Evolutionary conservation across 495 filamentous ascomycete genomes (phyloP), one percentile per base, ranked within the genome.

Genomic region (Thermochaetoides thermophila): DNA sequence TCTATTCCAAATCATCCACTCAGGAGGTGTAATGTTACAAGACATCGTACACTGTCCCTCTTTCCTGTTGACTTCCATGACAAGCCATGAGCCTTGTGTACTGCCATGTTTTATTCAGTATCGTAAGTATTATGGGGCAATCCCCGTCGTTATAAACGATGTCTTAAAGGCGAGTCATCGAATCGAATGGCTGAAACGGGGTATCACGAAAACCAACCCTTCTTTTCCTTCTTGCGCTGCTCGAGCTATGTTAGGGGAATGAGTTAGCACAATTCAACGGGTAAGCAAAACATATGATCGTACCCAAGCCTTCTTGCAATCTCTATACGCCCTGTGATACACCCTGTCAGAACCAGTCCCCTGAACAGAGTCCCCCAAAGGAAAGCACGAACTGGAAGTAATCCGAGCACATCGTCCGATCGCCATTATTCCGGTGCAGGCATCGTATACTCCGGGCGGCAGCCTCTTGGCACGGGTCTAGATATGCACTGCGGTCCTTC

Each of bases 281-380:
- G 36, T 34, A 14, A 17, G 5, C 13, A 23, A 16, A 16, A 8
- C 35, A 3, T 5, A 10, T 7, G 1, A 2, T 17, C 78, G 55
- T 69, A 87, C 83, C 84, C 84, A 94, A 61, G 77, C 65, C 61
- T 86, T 85, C 55, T 94, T 94, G 57, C 85, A 94, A 42, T 91
- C 84, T 40, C 84, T 73, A 56, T 94, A 94, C 35, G 85, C 84
- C 56, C 84, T 93, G 33, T 18, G 27, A 22, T 10, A 27, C 24
- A 18, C 27, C 27, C 17, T 39, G 37, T 56, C 39, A 55, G 48
- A n/a, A n/a, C n/a, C n/a, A n/a, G n/a, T n/a, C n/a, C n/a, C n/a
- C n/a, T n/a, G n/a, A n/a, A n/a, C n/a, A n/a, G n/a, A n/a, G n/a
- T n/a, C n/a, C n/a, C n/a, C n/a, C 27, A 31, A 15, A 20, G 27